A percentile compares a stretch with the other conserved stretches of the same genome.
phyloP scores from a whole-genome alignment of 139 green algal species.

The Coelastrella sp. region DNA sequence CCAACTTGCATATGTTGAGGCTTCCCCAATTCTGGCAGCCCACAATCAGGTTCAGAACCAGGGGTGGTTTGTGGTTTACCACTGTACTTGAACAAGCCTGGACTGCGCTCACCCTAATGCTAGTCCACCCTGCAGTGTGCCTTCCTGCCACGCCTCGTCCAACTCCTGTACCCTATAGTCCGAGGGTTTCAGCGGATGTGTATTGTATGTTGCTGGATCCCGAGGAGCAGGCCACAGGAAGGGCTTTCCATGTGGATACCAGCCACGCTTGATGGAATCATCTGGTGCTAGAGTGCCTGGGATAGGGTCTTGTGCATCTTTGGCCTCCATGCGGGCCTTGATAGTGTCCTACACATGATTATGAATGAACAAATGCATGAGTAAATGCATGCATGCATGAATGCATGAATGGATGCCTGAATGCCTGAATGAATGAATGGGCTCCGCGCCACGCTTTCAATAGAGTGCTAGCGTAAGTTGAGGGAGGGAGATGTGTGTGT shows the following conservation, averaged over 20 bases:
- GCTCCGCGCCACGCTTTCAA: too few species aligned
- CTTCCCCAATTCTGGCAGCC: too few species aligned
- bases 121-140: not conserved
- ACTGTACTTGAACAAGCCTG: too few species aligned
- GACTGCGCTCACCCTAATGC: not conserved
- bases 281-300: conserved; percentile 45
- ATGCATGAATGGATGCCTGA: too few species aligned
- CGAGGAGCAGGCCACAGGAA: conserved; percentile 73
- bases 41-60: too few species aligned
- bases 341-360: conserved; percentile 29
- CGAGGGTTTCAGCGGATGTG: conserved; percentile 42
- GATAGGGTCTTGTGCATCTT: not conserved
- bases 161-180: conserved; percentile 27
- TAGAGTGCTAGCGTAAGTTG: too few species aligned
- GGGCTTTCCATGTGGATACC: conserved; percentile 64
- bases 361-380: too few species aligned
- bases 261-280: conserved; percentile 52
- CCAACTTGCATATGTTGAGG: too few species aligned
- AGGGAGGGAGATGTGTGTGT: too few species aligned
- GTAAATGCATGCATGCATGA: too few species aligned
- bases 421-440: too few species aligned
- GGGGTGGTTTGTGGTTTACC: too few species aligned
- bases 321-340: not conserved
- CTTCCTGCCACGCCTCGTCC: not conserved
- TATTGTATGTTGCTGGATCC: conserved; percentile 23